Base-by-base conservation (phyloP, 2,329 filamentous ascomycete species). In the Pestalotiopsis sp. region DNA sequence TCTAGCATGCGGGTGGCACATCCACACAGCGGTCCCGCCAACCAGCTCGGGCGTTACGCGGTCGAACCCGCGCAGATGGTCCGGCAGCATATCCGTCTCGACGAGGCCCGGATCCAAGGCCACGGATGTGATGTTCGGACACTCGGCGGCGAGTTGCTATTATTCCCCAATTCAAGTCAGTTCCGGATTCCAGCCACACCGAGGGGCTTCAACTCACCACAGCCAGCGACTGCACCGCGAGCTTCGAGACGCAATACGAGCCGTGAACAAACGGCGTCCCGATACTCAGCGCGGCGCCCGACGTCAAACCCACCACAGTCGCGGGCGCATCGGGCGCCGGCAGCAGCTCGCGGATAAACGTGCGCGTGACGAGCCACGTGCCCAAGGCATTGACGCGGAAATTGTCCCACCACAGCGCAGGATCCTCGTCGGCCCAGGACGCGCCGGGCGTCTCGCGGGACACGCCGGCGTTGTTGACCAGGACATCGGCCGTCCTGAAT, bases 351-450 rank as follows among this genome's bases (percentile, higher is more conserved):
- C 38, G 41, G 27, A 68, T 27, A 13, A 68, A 68, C 12, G 78
- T 73, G 6, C 79, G 76, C 2, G 77, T 72, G 11, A 80, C 70
- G 4, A 83, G 73, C 68, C 80, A 83, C 0, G 76, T 64, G 0
- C 82, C 84, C n/a, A 78, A 78, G 25, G 84, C 61, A 68, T 85
- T 85, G 63, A 84, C 76, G 63, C 83, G 80, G 72, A 80, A 81
- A 1, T 78, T 79, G 20, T 75, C 72, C 72, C 72, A 74, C 72
- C 69, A 73, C 12, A 63, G 61, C 4, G 58, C 23, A 0, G 71
- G 65, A 13, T 71, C 61, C 23, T 59, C 69, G 9, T 71, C 61
- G 5, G 45, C 64, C 36, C 73, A 25, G 12, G 52, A 57, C 4
- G 49, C 68, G 7, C 65, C 31, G 6, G 17, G 25, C 39, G 63